A percentile compares a stretch with the other conserved stretches of the same genome.
phyloP scores from a whole-genome alignment of 164 flowering plant species.

The Sextonia rubra region DNA sequence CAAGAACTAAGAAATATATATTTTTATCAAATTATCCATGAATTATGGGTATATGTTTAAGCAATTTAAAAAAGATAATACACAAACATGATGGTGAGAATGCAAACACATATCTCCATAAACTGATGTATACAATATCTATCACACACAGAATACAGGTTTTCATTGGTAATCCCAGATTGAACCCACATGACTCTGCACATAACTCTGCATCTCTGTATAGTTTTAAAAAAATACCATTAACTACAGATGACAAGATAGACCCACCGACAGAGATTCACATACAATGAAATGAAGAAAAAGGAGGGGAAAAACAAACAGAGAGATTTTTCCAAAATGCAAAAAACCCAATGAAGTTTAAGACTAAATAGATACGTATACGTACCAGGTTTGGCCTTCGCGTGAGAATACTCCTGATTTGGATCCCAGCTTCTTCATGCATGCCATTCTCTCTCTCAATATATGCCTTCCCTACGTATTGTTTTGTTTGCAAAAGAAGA shows the following conservation, averaged over 20 bases:
- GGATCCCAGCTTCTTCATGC: conserved; percentile 54
- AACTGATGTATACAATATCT: background rate
- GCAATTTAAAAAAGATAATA: no score
- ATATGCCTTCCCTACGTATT: background rate
- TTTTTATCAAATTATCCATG: no score
- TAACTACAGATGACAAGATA: background rate
- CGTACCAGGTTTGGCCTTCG: conserved; percentile 49
- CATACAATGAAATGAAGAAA: background rate
- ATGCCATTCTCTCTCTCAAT: conserved; percentile 36
- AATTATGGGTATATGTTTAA: no score
- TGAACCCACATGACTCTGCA: background rate
- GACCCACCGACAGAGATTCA: background rate
- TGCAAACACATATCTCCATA: no score
- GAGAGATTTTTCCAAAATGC: no score
- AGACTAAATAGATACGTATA: background rate
- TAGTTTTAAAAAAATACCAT: no score
- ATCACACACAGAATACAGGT: background rate
- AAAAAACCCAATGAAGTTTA: background rate
- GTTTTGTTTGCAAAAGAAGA: background rate
- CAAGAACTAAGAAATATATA: no score
- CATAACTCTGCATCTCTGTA: background rate
- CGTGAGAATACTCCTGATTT: conserved; percentile 54
- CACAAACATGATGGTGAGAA: no score
- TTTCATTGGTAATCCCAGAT: background rate
- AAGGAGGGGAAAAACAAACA: background rate